Evolutionary conservation across 2,329 filamentous ascomycete genomes (phyloP).

Genomic region (Aschersonia sp.): DNA sequence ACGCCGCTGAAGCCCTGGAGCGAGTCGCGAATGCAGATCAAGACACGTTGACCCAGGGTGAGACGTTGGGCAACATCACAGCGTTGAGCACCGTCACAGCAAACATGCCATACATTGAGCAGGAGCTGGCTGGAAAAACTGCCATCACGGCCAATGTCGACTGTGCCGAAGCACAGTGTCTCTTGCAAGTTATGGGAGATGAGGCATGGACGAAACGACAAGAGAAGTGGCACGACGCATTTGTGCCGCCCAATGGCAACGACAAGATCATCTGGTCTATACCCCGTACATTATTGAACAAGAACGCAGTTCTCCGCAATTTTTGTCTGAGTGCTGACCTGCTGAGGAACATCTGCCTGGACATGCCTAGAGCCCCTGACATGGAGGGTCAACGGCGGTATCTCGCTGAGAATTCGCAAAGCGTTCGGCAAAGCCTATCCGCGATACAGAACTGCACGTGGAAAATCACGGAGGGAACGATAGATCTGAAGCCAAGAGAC

Average conservation of each 20-base stretch:
- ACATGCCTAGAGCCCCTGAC: constrained; percentile 1
- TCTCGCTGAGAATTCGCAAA: background rate
- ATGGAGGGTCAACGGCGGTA: background rate
- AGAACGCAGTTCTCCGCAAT: background rate
- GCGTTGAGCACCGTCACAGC: background rate
- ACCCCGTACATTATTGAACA: background rate
- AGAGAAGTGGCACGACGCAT: constrained; percentile 1
- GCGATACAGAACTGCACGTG: background rate
- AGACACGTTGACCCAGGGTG: background rate
- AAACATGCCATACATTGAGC: constrained; percentile 3
- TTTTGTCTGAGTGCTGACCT: background rate
- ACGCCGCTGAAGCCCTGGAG: background rate
- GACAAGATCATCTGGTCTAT: background rate
- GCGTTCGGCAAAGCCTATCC: background rate
- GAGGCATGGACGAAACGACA: background rate
- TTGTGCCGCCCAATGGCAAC: background rate
- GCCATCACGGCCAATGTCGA: background rate
- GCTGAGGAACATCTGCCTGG: background rate
- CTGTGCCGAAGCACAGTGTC: background rate
- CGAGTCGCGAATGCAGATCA: background rate
- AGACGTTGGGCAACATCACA: background rate
- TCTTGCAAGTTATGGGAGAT: constrained; percentile 1
- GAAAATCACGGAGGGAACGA: background rate
- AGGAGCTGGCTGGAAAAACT: background rate
- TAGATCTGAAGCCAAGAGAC: background rate